Evolutionary conservation across 192 early-diverging fungal species (phyloP).

Genomic region (Phycomyces blakesleeanus): DNA sequence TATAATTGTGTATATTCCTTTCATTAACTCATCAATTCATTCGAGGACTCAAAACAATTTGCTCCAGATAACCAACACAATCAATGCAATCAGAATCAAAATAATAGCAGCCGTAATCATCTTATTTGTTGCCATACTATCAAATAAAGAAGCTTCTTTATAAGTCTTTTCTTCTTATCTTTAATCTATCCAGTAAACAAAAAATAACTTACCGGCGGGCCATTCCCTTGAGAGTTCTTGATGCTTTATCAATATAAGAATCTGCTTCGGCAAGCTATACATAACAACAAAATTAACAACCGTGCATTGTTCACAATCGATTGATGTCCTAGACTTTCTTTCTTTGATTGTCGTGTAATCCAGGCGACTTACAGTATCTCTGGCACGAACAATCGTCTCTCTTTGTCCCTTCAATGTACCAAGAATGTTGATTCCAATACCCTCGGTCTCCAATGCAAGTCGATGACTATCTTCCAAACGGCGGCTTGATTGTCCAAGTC

Average conservation of each 20-base stretch:
- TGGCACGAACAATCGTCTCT: conserved; percentile 83
- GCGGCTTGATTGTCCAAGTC: conserved; percentile 71
- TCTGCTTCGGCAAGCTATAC: conserved; percentile 73
- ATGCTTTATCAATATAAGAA: conserved; percentile 63
- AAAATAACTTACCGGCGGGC: conserved; percentile 58
- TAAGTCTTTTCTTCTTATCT: neutral
- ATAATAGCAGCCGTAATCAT: conserved; percentile 85
- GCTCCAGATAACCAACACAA: conserved; percentile 79
- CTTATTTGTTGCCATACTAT: conserved; percentile 84
- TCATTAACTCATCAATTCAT: neutral
- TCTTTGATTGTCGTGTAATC: too few relatives aligned
- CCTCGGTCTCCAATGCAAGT: conserved; percentile 90
- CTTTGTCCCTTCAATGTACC: conserved; percentile 80
- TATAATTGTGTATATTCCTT: too few relatives aligned
- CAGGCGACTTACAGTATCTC: conserved; percentile 73
- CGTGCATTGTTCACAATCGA: too few relatives aligned
- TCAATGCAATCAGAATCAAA: conserved; percentile 71
- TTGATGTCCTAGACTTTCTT: too few relatives aligned
- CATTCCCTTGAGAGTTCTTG: conserved; percentile 67
- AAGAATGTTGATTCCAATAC: conserved; percentile 79
- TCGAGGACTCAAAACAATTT: conserved; percentile 54
- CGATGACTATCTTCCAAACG: conserved; percentile 85
- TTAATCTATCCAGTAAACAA: neutral
- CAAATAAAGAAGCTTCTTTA: neutral
- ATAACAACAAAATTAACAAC: conserved; percentile 4